Conservation (phyloP, 257 asterid genomes). For the Fraxinus anomala region DNA sequence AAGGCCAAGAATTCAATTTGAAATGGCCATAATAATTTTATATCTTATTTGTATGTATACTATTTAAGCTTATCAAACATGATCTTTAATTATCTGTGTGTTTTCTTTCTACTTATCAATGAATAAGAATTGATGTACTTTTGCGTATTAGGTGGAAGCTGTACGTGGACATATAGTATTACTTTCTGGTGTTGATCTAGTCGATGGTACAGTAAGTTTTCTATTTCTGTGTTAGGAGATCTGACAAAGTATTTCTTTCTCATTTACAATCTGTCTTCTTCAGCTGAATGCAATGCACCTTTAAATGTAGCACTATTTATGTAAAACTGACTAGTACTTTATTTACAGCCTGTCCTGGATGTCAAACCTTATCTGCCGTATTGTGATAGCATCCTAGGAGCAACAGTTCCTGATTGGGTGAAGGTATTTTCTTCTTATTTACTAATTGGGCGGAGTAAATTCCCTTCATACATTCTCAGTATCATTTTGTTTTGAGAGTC, state of each 20-base stretch:
- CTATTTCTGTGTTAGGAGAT: slow-evolving; percentile 6
- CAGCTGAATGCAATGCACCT: slow-evolving; percentile 7
- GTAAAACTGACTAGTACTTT: slow-evolving; percentile 27
- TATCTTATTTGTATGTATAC: background rate
- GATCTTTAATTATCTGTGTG: background rate
- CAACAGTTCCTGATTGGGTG: slow-evolving; percentile 87
- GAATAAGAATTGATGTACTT: slow-evolving; percentile 9
- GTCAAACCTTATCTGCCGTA: slow-evolving; percentile 94
- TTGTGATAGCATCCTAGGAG: slow-evolving; percentile 77
- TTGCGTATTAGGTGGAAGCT: slow-evolving; percentile 65
- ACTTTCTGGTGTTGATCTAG: slow-evolving; percentile 94
- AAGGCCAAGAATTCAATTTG: background rate
- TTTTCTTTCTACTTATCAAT: slow-evolving; percentile 1
- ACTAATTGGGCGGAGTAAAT: background rate
- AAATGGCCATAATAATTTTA: background rate
- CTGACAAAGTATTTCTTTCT: slow-evolving; percentile 3
- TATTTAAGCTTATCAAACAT: background rate
- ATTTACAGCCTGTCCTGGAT: slow-evolving; percentile 89
- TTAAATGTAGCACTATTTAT: slow-evolving; percentile 13
- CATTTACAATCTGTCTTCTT: slow-evolving; percentile 14
- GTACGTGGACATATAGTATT: slow-evolving; percentile 54
- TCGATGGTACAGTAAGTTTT: slow-evolving; percentile 85
- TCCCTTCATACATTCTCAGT: background rate
- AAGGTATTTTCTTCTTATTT: slow-evolving; percentile 52
- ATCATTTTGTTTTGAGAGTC: background rate